Percentiles rank a stretch among this genome's conserved stretches.
These are phyloP conservation scores for Trichoderma orchidacearum DNA, from an alignment of 495 filamentous ascomycete genomes.

Conservation along the genomic window DNA sequence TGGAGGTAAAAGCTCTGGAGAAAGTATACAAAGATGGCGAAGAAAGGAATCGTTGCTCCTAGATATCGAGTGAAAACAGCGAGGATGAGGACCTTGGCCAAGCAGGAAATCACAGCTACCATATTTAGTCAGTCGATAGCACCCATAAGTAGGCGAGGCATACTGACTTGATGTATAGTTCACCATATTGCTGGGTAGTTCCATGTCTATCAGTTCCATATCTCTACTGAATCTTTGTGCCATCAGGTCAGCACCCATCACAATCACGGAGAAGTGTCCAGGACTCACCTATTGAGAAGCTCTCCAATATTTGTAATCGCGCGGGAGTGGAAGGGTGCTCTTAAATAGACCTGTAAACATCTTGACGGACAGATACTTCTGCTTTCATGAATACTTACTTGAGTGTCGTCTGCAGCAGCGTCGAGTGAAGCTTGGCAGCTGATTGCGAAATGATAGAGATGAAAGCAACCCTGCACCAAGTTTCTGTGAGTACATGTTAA, in stretches of 20 bases:
- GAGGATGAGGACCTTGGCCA: neutral
- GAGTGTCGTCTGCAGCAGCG: neutral
- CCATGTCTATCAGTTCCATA: conserved; percentile 9
- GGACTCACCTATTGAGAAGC: neutral
- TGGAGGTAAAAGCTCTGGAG: conserved; percentile 44
- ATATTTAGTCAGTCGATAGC: neutral
- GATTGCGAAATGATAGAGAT: neutral
- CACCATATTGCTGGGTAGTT: conserved; percentile 5
- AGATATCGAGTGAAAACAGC: conserved; percentile 1
- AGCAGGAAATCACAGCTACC: neutral
- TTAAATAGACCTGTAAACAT: neutral
- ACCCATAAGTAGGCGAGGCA: neutral
- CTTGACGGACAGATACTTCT: neutral
- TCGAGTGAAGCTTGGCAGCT: neutral
- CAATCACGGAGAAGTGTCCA: no score
- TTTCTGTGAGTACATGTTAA: neutral
- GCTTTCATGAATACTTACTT: neutral
- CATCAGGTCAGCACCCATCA: neutral
- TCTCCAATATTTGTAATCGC: neutral
- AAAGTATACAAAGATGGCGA: conserved; percentile 22
- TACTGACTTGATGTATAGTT: conserved; percentile 3
- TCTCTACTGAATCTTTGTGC: conserved; percentile 4
- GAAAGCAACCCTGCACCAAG: neutral
- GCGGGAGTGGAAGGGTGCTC: neutral
- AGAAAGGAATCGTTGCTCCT: conserved; percentile 1